Evolutionary conservation across 768 basidiomycete genomes (phyloP).

Genomic region (Cytidiella melzeri): DNA sequence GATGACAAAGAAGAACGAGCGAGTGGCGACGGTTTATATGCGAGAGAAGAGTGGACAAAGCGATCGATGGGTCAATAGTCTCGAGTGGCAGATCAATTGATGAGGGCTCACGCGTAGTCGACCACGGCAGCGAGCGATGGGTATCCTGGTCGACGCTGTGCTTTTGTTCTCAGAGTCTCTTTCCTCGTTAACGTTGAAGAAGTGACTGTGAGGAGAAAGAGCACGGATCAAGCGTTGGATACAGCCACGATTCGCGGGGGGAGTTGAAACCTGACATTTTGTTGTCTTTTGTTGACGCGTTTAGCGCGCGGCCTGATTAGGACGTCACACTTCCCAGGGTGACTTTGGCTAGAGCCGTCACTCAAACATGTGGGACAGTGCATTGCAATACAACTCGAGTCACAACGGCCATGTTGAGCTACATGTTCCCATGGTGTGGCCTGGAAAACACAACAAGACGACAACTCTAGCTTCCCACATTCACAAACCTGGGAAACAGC

Average conservation of each 20-base stretch:
- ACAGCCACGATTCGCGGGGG: too few relatives aligned
- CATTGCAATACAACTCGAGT: not conserved
- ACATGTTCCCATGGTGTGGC: not conserved
- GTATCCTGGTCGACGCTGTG: not conserved
- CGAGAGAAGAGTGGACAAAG: too few relatives aligned
- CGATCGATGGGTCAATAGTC: not conserved
- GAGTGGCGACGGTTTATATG: too few relatives aligned
- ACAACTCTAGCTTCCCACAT: too few relatives aligned
- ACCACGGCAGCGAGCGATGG: not conserved
- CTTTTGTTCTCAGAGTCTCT: not conserved
- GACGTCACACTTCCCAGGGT: too few relatives aligned
- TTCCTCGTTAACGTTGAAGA: not conserved
- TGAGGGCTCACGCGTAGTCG: not conserved
- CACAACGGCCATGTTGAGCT: conserved; percentile 7
- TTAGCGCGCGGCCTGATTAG: not conserved
- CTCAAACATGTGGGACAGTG: too few relatives aligned
- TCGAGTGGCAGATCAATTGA: not conserved
- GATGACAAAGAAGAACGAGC: too few relatives aligned
- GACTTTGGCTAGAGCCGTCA: too few relatives aligned
- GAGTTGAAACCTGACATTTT: not conserved
- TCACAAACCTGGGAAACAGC: conserved; percentile 36
- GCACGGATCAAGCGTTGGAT: not conserved
- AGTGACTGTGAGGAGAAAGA: not conserved
- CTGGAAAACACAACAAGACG: not conserved
- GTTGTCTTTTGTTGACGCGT: not conserved